Percentiles rank a stretch among this genome's conserved stretches.
phyloP scores from a whole-genome alignment of 2,329 filamentous ascomycete genomes.

The Fusarium tuaranense region DNA sequence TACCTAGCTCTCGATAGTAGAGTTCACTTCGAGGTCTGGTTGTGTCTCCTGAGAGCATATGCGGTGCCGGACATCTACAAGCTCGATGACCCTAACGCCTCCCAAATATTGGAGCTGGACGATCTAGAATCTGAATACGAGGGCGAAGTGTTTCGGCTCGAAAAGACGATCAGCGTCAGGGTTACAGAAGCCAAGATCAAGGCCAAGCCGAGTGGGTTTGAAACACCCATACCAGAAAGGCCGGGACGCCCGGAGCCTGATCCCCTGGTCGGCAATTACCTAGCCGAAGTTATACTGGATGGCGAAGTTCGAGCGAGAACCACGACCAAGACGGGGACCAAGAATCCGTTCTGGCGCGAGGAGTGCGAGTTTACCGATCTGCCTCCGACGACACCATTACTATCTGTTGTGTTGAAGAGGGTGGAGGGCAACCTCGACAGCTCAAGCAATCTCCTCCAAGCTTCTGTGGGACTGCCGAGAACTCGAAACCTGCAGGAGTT shows the following conservation, averaged over 20 bases:
- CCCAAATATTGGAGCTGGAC: slow-evolving; percentile 56
- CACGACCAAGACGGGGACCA: slow-evolving; percentile 76
- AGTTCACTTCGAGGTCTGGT: slow-evolving; percentile 97
- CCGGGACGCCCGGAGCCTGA: slow-evolving; percentile 51
- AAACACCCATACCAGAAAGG: slow-evolving; percentile 37
- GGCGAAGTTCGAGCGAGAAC: slow-evolving; percentile 83
- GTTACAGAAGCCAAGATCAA: slow-evolving; percentile 74
- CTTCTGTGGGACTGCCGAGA: slow-evolving; percentile 48
- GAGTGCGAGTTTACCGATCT: slow-evolving; percentile 83
- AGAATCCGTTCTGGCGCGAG: slow-evolving; percentile 85
- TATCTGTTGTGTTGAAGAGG: slow-evolving; percentile 79
- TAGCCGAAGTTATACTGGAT: slow-evolving; percentile 83
- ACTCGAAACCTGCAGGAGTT: slow-evolving; percentile 61
- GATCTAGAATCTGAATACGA: slow-evolving; percentile 54
- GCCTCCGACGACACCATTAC: slow-evolving; percentile 74
- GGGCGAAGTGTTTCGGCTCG: slow-evolving; percentile 69
- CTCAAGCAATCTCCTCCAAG: slow-evolving; percentile 49
- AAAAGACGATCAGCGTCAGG: slow-evolving; percentile 69
- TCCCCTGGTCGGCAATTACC: slow-evolving; percentile 73
- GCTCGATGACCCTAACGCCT: slow-evolving; percentile 58
- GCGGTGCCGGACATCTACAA: slow-evolving; percentile 92
- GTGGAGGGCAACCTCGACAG: slow-evolving; percentile 63
- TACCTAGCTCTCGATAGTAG: slow-evolving; percentile 89
- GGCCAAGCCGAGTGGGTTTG: slow-evolving; percentile 43
- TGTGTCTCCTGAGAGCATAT: slow-evolving; percentile 90